A percentile compares a stretch with the other conserved stretches of the same genome.
Evolutionary conservation across 2,329 filamentous ascomycete species (phyloP).

Genomic region (Paracoccidioides lutzii): DNA sequence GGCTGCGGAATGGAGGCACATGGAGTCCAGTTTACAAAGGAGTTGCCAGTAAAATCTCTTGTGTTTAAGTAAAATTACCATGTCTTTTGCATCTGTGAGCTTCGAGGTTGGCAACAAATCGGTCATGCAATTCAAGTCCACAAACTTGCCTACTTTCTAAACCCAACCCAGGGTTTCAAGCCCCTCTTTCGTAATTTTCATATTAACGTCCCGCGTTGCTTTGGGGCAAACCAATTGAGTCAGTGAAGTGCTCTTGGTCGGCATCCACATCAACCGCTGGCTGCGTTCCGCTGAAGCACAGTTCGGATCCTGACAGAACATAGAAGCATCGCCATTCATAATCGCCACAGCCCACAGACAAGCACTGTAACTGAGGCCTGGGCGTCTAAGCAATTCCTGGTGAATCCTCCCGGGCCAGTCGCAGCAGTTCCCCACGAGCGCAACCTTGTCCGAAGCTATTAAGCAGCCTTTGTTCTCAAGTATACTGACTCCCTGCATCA

Average conservation of each 20-base stretch:
- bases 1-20: background rate
- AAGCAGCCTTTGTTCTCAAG: background rate
- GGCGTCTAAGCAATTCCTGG: background rate
- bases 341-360: background rate
- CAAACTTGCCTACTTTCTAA: background rate
- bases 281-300: background rate
- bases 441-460: background rate
- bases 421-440: background rate
- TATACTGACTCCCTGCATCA: background rate
- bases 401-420: background rate
- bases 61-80: background rate
- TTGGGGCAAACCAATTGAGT: background rate
- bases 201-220: background rate
- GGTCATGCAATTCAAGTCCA: background rate
- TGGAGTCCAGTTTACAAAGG: background rate
- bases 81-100: background rate
- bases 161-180: background rate
- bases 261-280: background rate
- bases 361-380: background rate
- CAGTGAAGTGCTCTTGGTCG: background rate
- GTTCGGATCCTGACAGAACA: background rate
- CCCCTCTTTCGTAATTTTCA: background rate
- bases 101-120: background rate
- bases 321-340: background rate
- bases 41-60: background rate